Evolutionary conservation across 2,329 filamentous ascomycete genomes (phyloP).

Genomic region (Sarocladium brachiariae): DNA sequence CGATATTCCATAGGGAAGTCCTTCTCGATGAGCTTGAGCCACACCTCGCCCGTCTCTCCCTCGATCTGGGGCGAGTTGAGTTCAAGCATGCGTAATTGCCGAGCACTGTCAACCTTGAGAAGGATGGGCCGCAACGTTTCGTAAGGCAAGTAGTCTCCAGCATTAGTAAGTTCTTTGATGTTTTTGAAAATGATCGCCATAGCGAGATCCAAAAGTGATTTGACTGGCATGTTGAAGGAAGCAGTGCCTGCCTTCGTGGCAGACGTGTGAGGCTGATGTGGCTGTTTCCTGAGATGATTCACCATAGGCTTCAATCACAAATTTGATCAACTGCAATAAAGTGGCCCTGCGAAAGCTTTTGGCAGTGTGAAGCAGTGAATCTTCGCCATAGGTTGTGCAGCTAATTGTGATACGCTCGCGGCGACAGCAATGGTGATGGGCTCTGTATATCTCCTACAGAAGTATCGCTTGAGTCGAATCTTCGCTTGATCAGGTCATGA

Average conservation of each 20-base stretch:
- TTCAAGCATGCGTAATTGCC: conserved; percentile 71
- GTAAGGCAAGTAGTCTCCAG: conserved; percentile 67
- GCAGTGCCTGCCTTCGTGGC: background rate
- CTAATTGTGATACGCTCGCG: too few species aligned
- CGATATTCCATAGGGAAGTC: conserved; percentile 64
- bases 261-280: background rate
- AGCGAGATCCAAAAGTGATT: conserved; percentile 46
- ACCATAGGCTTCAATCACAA: background rate
- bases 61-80: conserved; percentile 68
- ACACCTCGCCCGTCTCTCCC: conserved; percentile 63
- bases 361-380: background rate
- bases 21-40: conserved; percentile 70
- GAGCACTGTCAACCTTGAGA: conserved; percentile 60
- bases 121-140: conserved; percentile 58
- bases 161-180: conserved; percentile 52
- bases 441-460: too few species aligned
- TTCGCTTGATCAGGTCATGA: background rate
- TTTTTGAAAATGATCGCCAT: conserved; percentile 46
- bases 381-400: background rate
- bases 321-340: background rate
- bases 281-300: background rate
- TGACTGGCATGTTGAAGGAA: conserved; percentile 30
- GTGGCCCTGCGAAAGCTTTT: background rate
- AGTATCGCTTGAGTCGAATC: too few species aligned
- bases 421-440: too few species aligned